Percentiles rank a stretch among this genome's conserved stretches.
Evolutionary conservation across 2,329 filamentous ascomycete species (phyloP).

Genomic region (Helicocarpus griseus): DNA sequence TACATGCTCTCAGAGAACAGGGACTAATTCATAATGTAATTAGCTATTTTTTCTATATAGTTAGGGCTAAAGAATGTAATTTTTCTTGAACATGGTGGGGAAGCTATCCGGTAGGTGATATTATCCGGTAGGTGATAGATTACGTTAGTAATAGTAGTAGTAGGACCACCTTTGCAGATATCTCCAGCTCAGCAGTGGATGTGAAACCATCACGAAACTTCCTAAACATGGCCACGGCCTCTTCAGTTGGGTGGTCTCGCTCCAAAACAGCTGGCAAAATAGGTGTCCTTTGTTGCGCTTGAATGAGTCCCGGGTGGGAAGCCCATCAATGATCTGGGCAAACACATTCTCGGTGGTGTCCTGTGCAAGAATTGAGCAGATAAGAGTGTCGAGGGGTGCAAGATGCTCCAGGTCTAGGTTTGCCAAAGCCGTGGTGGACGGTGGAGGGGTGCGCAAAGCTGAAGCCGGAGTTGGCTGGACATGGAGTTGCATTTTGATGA

Average conservation of each 20-base stretch:
- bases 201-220: not conserved
- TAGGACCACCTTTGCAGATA: not conserved
- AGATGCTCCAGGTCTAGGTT: not conserved
- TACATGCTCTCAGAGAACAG: no score
- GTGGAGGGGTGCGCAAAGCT: not conserved
- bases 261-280: not conserved
- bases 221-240: not conserved
- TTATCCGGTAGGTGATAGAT: no score
- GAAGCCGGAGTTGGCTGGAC: not conserved
- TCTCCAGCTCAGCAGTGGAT: not conserved
- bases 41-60: no score
- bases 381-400: not conserved
- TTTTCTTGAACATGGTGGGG: no score
- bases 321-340: conserved; percentile 6
- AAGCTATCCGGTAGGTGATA: no score
- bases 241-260: not conserved
- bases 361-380: not conserved
- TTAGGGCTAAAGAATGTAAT: no score
- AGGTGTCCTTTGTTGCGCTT: not conserved
- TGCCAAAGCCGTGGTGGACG: not conserved
- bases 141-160: not conserved
- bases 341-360: conserved; percentile 1
- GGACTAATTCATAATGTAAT: no score
- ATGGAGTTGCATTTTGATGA: not conserved
- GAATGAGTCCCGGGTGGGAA: not conserved